Base-by-base conservation (phyloP, 2,329 filamentous ascomycete genomes). In the Scedosporium apiospermum region DNA sequence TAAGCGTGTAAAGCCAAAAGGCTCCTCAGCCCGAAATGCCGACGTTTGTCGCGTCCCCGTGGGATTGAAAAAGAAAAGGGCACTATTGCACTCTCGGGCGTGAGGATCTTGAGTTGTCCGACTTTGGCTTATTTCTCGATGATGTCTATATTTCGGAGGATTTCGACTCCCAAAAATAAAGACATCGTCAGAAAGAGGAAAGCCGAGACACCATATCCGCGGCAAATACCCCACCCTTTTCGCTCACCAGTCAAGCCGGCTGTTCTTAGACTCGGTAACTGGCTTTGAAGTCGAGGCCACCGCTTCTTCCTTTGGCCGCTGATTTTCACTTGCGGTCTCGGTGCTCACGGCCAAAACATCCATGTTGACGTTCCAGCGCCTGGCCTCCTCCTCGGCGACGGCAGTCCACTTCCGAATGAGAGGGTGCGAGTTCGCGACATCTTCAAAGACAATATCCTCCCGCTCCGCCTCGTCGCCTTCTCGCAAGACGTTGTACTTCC, bases 371-470 rank as follows among this genome's bases (percentile, higher is more conserved):
- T 41, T 38, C 59, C 59, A 61, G 23, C 60, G 26, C 60, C 34
- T 46, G 7, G 53, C 49, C 60, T 61, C 27, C 30, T 41, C 60
- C 27, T 61, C 46, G 30, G 53, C 60, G 10, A 61, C 30, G 16
- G 21, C 69, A 41, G 76, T 76, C 89, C 89, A 93, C 71, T 80
- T 86, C 63, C 67, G 73, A 46, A 92, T 71, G 59, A 91, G 66
- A 44, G 90, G 90, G 73, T 93, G 90, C 27, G 83, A 81, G 46
- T 76, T 77, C 1, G 88, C 88, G 57, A 92, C 82, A 69, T 88
- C 81, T 44, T 77, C 72, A 67, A 89, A 87, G 3, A 85, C 73
- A 1, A 82, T 73, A 6, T 80, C 79, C 57, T 68, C 71, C 4
- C 74, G 72, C 6, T 72, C 76, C 10, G 10, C 10, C 2, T 12